Evolutionary conservation across 2,329 filamentous ascomycete species (phyloP).

Genomic region (Aspergillus aculeatus): DNA sequence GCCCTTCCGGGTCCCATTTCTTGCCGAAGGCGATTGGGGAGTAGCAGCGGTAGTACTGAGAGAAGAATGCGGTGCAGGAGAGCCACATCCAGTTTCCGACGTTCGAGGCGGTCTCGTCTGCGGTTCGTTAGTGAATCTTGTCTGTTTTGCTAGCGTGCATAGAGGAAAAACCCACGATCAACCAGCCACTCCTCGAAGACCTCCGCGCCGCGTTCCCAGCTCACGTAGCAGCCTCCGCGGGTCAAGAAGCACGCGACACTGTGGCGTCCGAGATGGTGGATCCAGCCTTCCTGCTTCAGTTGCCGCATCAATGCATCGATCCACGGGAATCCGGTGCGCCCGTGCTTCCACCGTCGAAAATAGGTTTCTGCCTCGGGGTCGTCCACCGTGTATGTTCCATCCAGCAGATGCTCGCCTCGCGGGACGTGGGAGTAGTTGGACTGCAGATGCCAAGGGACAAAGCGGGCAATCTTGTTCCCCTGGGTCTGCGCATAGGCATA

Average conservation of each 20-base stretch:
- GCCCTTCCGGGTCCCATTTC: constrained; percentile 69
- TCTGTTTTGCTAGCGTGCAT: neutral
- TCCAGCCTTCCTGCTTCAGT: constrained; percentile 70
- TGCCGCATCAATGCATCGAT: constrained; percentile 80
- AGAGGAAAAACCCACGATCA: constrained; percentile 49
- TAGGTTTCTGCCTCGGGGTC: constrained; percentile 60
- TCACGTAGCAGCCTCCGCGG: constrained; percentile 72
- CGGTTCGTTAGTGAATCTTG: neutral
- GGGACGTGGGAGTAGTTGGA: constrained; percentile 48
- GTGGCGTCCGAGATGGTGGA: constrained; percentile 75
- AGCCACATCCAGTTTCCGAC: constrained; percentile 51
- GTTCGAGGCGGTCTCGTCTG: constrained; percentile 29
- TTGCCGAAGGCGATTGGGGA: constrained; percentile 69
- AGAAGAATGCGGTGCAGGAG: constrained; percentile 70
- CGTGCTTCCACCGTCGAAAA: constrained; percentile 68
- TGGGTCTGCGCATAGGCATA: constrained; percentile 63
- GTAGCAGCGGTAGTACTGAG: constrained; percentile 26
- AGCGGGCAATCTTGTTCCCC: constrained; percentile 66
- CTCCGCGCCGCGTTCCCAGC: constrained; percentile 75
- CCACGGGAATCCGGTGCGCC: constrained; percentile 73
- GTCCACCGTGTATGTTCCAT: constrained; percentile 54
- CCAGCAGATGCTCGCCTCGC: constrained; percentile 48
- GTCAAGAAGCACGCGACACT: constrained; percentile 81
- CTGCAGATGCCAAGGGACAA: constrained; percentile 76
- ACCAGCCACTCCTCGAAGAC: constrained; percentile 75